phyloP scores from a whole-genome alignment of 768 basidiomycete genomes.

The Obba rivulosa region DNA sequence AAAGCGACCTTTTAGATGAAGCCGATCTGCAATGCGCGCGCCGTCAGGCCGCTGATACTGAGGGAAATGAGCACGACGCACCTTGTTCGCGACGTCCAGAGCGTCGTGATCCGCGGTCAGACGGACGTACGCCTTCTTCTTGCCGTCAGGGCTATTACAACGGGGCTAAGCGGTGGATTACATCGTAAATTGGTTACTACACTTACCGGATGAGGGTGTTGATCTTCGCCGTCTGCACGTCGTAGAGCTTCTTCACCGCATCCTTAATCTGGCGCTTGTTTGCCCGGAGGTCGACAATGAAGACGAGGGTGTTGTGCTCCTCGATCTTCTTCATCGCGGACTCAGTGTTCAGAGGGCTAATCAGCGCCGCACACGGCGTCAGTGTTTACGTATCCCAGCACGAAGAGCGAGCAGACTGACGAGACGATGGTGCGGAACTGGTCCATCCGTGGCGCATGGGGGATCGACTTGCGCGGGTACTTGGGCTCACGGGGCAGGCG shows the following conservation, averaged over 20 bases:
- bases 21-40: conserved; percentile 64
- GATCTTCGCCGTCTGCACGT: conserved; percentile 92
- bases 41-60: not conserved
- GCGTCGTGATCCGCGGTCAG: conserved; percentile 95
- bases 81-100: conserved; percentile 96
- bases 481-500: conserved; percentile 76
- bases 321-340: conserved; percentile 99
- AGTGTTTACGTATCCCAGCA: not conserved
- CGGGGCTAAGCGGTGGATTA: not conserved
- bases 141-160: conserved; percentile 78
- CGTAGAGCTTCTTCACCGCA: conserved; percentile 98
- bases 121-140: conserved; percentile 99
- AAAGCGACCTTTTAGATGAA: conserved; percentile 63
- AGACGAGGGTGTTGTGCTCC: conserved; percentile 98
- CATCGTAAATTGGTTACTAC: not conserved
- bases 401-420: conserved; percentile 39
- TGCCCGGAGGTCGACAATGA: conserved; percentile 90
- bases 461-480: conserved; percentile 94
- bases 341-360: conserved; percentile 87
- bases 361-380: no score
- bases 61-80: conserved; percentile 25
- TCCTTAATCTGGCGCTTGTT: conserved; percentile 99
- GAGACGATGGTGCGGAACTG: conserved; percentile 92
- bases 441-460: conserved; percentile 92
- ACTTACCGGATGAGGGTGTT: conserved; percentile 96